These are phyloP conservation scores for Penicillium malachiteum DNA, from an alignment of 495 filamentous ascomycete genomes.

Conservation along the genomic window DNA sequence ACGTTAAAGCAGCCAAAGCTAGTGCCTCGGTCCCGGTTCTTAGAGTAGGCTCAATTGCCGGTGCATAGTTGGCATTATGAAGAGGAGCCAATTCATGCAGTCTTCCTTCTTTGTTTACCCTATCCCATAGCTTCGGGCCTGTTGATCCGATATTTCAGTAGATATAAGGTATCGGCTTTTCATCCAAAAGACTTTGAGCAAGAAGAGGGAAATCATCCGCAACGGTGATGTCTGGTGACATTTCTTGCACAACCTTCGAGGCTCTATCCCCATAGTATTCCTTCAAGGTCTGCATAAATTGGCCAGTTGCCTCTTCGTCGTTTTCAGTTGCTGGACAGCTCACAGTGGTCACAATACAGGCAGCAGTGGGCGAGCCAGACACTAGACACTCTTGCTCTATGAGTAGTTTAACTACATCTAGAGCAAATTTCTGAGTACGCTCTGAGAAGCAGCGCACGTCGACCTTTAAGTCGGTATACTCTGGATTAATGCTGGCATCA, in stretches of 20 bases:
- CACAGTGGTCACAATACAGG: no score
- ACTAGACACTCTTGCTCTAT: neutral
- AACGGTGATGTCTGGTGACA: neutral
- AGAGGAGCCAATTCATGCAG: neutral
- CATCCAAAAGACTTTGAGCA: neutral
- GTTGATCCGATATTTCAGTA: neutral
- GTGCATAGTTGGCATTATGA: neutral
- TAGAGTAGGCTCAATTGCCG: neutral
- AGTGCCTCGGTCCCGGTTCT: neutral
- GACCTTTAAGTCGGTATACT: neutral
- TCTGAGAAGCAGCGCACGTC: neutral
- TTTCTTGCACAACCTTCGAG: neutral
- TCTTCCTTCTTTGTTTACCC: neutral
- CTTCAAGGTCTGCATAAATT: neutral
- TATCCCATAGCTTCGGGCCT: neutral
- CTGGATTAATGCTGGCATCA: neutral
- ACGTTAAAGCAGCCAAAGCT: neutral
- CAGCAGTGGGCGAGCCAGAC: neutral
- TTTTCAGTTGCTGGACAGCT: neutral
- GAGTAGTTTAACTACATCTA: neutral
- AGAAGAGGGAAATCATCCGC: neutral
- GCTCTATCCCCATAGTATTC: neutral
- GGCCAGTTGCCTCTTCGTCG: neutral
- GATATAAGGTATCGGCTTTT: neutral
- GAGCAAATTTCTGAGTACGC: neutral